These are phyloP conservation scores for Russula vinacea DNA, from an alignment of 768 basidiomycete species.

Conservation along the genomic window DNA sequence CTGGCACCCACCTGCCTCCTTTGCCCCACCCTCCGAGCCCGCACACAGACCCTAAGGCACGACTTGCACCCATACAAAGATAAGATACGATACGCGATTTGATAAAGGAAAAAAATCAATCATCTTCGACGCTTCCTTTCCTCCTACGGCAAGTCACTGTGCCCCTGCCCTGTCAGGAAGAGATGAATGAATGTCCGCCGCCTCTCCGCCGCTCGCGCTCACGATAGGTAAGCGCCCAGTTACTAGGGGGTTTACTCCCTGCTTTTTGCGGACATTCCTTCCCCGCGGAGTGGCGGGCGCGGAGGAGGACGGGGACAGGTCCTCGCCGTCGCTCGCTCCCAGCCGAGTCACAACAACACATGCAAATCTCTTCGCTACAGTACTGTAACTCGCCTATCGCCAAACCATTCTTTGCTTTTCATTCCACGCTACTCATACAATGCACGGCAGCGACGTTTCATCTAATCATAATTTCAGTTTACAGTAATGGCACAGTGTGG, in stretches of 20 bases:
- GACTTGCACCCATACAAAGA: conserved; percentile 8
- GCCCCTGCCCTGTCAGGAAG: not conserved
- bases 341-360: not conserved
- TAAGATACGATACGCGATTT: conserved; percentile 15
- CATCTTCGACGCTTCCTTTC: too few relatives aligned
- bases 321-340: conserved; percentile 3
- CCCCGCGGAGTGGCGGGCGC: conserved; percentile 8
- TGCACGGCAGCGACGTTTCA: too few relatives aligned
- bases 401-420: too few relatives aligned
- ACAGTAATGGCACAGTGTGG: too few relatives aligned
- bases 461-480: too few relatives aligned
- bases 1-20: conserved; percentile 18
- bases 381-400: too few relatives aligned
- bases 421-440: too few relatives aligned
- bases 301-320: too few relatives aligned
- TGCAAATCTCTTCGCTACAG: too few relatives aligned
- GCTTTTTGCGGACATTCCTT: conserved; percentile 7
- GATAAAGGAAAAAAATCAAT: not conserved
- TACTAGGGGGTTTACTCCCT: not conserved
- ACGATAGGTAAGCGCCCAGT: not conserved
- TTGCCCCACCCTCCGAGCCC: conserved; percentile 11
- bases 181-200: conserved; percentile 5
- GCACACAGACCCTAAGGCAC: conserved; percentile 1
- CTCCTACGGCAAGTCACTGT: too few relatives aligned
- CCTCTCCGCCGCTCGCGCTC: conserved; percentile 10